phyloP scores from a whole-genome alignment of 768 basidiomycete genomes.

The Boletus rufocinnamomeus region DNA sequence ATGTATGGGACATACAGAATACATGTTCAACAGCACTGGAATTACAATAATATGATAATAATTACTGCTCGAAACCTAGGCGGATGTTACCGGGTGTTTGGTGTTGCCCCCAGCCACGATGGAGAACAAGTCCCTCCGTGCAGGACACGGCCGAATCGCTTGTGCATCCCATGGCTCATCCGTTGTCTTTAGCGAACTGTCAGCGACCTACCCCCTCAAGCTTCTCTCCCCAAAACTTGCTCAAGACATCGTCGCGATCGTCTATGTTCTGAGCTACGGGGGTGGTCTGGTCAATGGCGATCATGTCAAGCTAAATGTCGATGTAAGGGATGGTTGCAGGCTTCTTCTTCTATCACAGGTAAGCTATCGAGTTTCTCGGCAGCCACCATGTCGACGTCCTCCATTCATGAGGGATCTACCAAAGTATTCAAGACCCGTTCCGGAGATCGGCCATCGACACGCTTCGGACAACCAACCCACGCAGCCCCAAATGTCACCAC shows the following conservation, averaged over 20 bases:
- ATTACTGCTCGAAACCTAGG: conserved; percentile 1
- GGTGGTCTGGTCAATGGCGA: conserved; percentile 93
- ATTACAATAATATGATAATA: conserved; percentile 26
- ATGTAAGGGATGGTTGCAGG: conserved; percentile 54
- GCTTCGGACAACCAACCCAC: conserved; percentile 20
- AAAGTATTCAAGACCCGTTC: conserved; percentile 88
- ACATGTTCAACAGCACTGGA: conserved; percentile 33
- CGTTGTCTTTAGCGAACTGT: conserved; percentile 70
- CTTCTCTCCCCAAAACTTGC: conserved; percentile 71
- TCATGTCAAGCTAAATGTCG: conserved; percentile 59
- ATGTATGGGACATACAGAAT: conserved; percentile 41
- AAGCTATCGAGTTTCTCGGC: conserved; percentile 20
- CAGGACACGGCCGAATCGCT: conserved; percentile 61
- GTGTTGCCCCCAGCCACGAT: neutral
- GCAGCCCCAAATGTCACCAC: conserved; percentile 42
- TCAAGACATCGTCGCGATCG: conserved; percentile 56
- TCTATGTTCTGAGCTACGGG: conserved; percentile 85
- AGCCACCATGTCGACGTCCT: conserved; percentile 2
- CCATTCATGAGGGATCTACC: conserved; percentile 70
- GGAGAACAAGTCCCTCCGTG: conserved; percentile 12
- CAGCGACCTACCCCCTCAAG: conserved; percentile 85
- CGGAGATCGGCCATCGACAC: conserved; percentile 56
- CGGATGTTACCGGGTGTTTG: neutral
- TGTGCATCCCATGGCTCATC: conserved; percentile 52
- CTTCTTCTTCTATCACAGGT: conserved; percentile 88